A percentile compares a stretch with the other conserved stretches of the same genome.
These are phyloP conservation scores for Cercophora samala DNA, from an alignment of 495 filamentous ascomycete species.

Conservation along the genomic window DNA sequence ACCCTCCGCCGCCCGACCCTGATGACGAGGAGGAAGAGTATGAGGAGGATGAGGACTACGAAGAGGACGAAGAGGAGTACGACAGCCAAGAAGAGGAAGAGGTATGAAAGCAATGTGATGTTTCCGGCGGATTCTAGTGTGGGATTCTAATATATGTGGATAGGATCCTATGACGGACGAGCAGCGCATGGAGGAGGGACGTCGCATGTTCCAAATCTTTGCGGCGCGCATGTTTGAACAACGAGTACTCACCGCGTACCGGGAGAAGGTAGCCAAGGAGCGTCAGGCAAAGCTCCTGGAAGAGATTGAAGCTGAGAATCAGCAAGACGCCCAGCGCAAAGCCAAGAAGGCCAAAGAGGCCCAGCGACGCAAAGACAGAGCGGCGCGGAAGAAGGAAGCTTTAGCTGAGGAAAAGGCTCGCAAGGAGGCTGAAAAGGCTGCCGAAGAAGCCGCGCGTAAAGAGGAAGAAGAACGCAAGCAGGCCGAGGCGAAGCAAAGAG, in stretches of 20 bases:
- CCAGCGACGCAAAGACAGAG: constrained; percentile 88
- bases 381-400: constrained; percentile 74
- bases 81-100: constrained; percentile 89
- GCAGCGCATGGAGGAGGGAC: constrained; percentile 97
- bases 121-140: too few relatives aligned
- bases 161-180: constrained; percentile 96
- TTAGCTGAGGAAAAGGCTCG: constrained; percentile 87
- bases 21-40: constrained; percentile 64
- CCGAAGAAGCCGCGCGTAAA: constrained; percentile 75
- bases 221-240: constrained; percentile 99
- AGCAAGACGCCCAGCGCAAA: constrained; percentile 69
- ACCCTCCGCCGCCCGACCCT: constrained; percentile 61
- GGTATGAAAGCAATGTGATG: constrained; percentile 20
- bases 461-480: constrained; percentile 74
- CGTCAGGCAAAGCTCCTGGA: constrained; percentile 88
- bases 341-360: constrained; percentile 93
- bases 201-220: constrained; percentile 99
- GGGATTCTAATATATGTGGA: neutral
- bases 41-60: constrained; percentile 61
- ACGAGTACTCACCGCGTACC: constrained; percentile 91
- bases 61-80: constrained; percentile 86
- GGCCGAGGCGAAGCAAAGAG: constrained; percentile 74
- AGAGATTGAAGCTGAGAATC: constrained; percentile 81
- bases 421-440: constrained; percentile 83
- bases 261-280: constrained; percentile 91